A percentile compares a stretch with the other conserved stretches of the same genome.
phyloP scores from a whole-genome alignment of 2,329 filamentous ascomycete species.

The Thelonectria rubi region DNA sequence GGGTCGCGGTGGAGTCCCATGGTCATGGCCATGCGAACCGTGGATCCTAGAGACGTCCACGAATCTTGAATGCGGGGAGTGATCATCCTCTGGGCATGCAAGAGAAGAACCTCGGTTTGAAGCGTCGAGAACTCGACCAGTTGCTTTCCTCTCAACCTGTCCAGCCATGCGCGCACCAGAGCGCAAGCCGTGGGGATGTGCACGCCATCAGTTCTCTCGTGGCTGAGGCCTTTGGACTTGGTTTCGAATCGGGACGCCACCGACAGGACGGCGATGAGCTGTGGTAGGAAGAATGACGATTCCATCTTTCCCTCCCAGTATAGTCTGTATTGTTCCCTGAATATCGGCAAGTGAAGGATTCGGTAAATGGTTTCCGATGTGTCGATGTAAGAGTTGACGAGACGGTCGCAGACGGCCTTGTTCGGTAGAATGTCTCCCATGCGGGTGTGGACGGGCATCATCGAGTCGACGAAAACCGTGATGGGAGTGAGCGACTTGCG shows the following conservation, averaged over 20 bases:
- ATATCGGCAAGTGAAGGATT: constrained; percentile 62
- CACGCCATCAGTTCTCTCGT: constrained; percentile 62
- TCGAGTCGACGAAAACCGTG: constrained; percentile 66
- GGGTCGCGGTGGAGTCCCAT: constrained; percentile 68
- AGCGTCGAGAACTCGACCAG: constrained; percentile 61
- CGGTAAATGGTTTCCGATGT: constrained; percentile 63
- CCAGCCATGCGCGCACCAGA: constrained; percentile 63
- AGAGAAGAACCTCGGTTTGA: constrained; percentile 63
- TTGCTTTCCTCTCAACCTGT: constrained; percentile 61
- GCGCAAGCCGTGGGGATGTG: constrained; percentile 66
- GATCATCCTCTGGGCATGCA: constrained; percentile 63
- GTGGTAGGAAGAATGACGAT: constrained; percentile 62
- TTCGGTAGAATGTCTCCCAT: constrained; percentile 66
- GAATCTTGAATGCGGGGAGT: constrained; percentile 60
- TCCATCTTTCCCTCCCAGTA: constrained; percentile 61
- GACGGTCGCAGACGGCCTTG: constrained; percentile 60
- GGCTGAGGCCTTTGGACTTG: constrained; percentile 59
- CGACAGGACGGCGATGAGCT: constrained; percentile 62
- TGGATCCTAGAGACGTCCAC: constrained; percentile 64
- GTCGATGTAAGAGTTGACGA: constrained; percentile 59
- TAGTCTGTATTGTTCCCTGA: constrained; percentile 59
- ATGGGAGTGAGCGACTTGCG: constrained; percentile 59
- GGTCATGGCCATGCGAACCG: constrained; percentile 66
- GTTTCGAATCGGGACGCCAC: constrained; percentile 63
- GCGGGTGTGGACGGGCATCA: constrained; percentile 65